Evolutionary conservation across 2,329 filamentous ascomycete genomes (phyloP).

Genomic region (Triangularia setosa): DNA sequence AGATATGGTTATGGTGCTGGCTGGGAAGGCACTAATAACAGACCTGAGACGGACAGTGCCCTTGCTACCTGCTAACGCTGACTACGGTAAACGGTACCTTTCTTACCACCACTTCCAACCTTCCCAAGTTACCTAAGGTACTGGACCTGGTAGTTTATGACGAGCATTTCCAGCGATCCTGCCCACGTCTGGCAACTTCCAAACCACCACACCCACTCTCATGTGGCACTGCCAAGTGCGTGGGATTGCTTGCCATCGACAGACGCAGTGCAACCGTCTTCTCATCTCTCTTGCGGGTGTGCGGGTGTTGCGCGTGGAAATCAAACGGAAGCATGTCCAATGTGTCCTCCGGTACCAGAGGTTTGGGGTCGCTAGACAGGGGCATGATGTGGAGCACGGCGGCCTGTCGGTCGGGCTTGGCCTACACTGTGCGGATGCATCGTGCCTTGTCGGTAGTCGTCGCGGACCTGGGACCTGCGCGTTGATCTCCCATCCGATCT

Average conservation of each 20-base stretch:
- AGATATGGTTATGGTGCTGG: background rate
- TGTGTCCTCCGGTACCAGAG: constrained; percentile 7
- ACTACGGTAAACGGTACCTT: background rate
- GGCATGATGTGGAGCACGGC: background rate
- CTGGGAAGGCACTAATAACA: background rate
- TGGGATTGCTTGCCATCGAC: background rate
- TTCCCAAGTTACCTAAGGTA: too few relatives aligned
- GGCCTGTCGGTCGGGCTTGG: background rate
- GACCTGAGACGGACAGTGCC: background rate
- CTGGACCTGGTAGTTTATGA: background rate
- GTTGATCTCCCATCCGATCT: background rate
- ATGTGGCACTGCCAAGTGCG: background rate
- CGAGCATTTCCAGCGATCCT: constrained; percentile 3
- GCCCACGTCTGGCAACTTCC: background rate
- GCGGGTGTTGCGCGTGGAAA: background rate
- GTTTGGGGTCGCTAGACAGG: constrained; percentile 7
- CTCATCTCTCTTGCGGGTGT: background rate
- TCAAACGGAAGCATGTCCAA: background rate
- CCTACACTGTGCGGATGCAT: background rate
- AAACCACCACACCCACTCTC: background rate
- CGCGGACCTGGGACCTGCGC: background rate
- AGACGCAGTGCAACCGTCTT: background rate
- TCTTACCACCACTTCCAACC: background rate
- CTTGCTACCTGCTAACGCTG: background rate
- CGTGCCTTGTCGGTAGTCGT: background rate